Percentiles rank a stretch among this genome's conserved stretches.
These are phyloP conservation scores for Centella asiatica DNA, from an alignment of 129 eudicot genomes.

Conservation along the genomic window DNA sequence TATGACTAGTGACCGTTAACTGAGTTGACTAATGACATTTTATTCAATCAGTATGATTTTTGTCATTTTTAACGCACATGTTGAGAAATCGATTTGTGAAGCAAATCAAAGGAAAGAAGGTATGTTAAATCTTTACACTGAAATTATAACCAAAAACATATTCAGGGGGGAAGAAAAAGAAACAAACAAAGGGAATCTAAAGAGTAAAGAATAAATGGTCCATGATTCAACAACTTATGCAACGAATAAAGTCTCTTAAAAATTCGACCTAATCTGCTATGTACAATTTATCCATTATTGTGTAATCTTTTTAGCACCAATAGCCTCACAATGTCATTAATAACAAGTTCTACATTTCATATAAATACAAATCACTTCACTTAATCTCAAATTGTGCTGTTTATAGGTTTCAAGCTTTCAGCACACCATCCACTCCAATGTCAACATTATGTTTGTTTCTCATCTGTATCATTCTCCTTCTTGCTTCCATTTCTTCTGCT, in stretches of 20 bases:
- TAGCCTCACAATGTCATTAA: not conserved
- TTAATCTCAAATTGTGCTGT: not conserved
- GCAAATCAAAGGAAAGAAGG: no score
- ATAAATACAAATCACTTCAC: not conserved
- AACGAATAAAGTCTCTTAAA: conserved; percentile 17
- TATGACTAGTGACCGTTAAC: no score
- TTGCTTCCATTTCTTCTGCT: conserved; percentile 12
- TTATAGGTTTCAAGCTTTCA: not conserved
- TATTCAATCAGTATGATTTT: no score
- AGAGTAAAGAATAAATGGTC: no score
- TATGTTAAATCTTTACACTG: no score
- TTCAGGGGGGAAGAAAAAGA: no score
- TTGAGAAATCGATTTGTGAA: no score
- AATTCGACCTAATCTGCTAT: conserved; percentile 6
- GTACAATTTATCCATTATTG: not conserved
- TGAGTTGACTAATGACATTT: no score
- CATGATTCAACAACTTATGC: conserved; percentile 18
- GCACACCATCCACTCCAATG: conserved; percentile 5
- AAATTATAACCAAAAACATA: no score
- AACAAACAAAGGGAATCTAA: no score
- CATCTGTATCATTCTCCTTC: conserved; percentile 6
- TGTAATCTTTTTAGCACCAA: not conserved
- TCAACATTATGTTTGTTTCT: conserved; percentile 4
- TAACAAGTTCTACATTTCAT: not conserved
- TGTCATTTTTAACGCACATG: no score